These are phyloP conservation scores for Eucalyptus polybractea DNA, from an alignment of 345 rosid species.

Conservation along the genomic window DNA sequence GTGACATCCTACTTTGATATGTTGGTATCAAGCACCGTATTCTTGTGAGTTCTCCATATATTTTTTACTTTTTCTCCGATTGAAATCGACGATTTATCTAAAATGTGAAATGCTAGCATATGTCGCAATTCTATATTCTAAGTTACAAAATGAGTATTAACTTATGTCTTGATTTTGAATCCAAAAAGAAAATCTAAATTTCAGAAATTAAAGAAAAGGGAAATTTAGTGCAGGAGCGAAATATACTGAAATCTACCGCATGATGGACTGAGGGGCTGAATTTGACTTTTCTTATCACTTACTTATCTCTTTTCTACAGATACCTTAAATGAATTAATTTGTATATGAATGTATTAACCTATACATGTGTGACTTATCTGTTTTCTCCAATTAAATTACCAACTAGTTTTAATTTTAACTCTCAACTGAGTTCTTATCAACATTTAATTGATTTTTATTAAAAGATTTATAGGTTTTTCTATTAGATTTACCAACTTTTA, in stretches of 20 bases:
- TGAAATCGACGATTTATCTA: fast-evolving
- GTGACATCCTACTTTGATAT: neutral
- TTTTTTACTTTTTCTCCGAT: neutral
- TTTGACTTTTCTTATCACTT: neutral
- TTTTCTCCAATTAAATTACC: too few species aligned
- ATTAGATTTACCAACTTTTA: too few species aligned
- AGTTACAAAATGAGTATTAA: too few species aligned
- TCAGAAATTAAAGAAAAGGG: too few species aligned
- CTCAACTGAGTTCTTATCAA: neutral
- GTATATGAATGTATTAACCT: neutral
- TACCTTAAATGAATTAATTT: too few species aligned
- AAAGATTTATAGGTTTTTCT: neutral
- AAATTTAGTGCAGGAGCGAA: too few species aligned
- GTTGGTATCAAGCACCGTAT: neutral
- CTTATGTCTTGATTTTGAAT: too few species aligned
- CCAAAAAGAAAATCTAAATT: too few species aligned
- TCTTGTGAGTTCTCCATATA: neutral
- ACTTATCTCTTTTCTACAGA: neutral
- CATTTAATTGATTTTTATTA: too few species aligned
- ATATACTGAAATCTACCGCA: too few species aligned
- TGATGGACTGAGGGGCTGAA: too few species aligned
- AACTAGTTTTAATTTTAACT: neutral
- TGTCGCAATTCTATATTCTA: too few species aligned
- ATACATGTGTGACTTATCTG: neutral
- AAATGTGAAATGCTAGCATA: neutral